phyloP scores from a whole-genome alignment of 177 flowering plant species.

The Vitis hybrid region DNA sequence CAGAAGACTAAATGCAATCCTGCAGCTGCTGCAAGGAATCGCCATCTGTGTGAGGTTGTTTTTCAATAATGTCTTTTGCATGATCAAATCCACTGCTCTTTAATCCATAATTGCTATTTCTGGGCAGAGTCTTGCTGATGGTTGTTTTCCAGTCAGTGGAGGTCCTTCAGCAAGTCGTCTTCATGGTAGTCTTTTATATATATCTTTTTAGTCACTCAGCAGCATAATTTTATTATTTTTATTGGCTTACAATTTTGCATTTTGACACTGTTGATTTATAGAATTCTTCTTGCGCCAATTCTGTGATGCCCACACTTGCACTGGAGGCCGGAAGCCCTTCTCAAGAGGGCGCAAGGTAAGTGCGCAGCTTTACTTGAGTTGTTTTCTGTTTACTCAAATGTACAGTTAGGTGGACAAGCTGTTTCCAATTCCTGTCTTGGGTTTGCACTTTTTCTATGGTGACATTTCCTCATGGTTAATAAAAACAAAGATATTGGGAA shows the following conservation, averaged over 20 bases:
- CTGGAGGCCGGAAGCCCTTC: constrained; percentile 58
- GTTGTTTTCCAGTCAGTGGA: constrained; percentile 64
- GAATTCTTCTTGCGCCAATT: constrained; percentile 84
- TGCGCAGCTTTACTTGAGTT: not conserved
- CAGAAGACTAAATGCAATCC: constrained; percentile 77
- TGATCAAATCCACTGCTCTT: not conserved
- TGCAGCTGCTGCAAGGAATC: constrained; percentile 76
- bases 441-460: no score
- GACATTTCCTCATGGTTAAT: no score
- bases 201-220: not conserved
- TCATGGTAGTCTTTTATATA: constrained; percentile 50
- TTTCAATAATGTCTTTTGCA: constrained; percentile 9
- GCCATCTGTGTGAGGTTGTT: constrained; percentile 77
- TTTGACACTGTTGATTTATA: constrained; percentile 17
- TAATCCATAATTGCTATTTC: constrained; percentile 5
- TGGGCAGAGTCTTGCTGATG: constrained; percentile 70
- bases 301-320: constrained; percentile 79
- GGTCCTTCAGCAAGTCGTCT: constrained; percentile 70
- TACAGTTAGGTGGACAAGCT: no score
- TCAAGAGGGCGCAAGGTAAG: constrained; percentile 66
- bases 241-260: not conserved
- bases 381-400: not conserved
- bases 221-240: not conserved
- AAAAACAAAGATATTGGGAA: no score
- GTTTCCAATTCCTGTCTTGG: no score